Evolutionary conservation across 2,329 filamentous ascomycete genomes (phyloP).

Genomic region (Penicillium sp.): DNA sequence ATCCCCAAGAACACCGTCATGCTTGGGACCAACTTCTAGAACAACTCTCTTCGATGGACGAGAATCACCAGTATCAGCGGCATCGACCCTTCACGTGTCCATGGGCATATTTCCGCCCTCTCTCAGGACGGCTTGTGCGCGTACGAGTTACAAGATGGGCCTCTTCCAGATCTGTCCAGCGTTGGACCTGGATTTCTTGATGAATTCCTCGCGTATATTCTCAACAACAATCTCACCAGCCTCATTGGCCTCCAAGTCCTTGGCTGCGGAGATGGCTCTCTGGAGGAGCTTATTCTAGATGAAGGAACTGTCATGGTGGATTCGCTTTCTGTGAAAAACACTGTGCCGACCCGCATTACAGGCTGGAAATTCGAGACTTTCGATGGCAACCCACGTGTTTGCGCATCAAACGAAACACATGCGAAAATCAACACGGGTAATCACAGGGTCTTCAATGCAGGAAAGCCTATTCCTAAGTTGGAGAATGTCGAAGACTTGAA

Average conservation of each 20-base stretch:
- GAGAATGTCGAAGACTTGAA: background rate
- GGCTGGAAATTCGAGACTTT: constrained; percentile 1
- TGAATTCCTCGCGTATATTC: constrained; percentile 5
- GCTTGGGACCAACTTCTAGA: constrained; percentile 20
- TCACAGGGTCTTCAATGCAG: constrained; percentile 23
- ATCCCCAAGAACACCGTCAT: constrained; percentile 20
- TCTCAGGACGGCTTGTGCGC: constrained; percentile 2
- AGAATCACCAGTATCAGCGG: constrained; percentile 15
- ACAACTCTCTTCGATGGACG: constrained; percentile 11
- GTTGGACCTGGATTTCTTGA: constrained; percentile 14
- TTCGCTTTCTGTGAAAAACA: background rate
- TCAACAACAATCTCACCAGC: constrained; percentile 13
- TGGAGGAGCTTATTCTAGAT: background rate
- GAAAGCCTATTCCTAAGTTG: background rate
- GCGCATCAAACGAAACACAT: constrained; percentile 6
- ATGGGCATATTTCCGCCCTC: constrained; percentile 19
- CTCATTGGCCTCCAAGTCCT: constrained; percentile 18
- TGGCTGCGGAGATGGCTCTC: background rate
- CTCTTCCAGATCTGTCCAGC: constrained; percentile 12
- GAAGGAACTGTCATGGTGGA: background rate
- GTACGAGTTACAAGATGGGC: background rate
- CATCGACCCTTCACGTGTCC: constrained; percentile 14
- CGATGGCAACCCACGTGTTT: constrained; percentile 1
- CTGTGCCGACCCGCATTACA: background rate
- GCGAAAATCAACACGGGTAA: constrained; percentile 1